These are phyloP conservation scores for Mangifera indica DNA, from an alignment of 345 rosid genomes.

Conservation along the genomic window DNA sequence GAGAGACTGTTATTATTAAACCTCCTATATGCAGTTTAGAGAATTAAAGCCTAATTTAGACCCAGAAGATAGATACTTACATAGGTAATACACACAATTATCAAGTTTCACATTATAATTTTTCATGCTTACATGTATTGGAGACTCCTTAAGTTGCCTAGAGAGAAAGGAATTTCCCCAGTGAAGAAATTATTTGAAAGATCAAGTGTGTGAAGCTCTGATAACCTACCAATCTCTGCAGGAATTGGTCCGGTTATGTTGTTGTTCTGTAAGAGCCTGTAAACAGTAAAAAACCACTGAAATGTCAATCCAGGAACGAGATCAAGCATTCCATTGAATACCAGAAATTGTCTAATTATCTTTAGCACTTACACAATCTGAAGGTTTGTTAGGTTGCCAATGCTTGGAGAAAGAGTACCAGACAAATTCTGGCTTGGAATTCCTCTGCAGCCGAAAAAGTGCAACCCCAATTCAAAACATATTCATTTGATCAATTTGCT, in stretches of 20 bases:
- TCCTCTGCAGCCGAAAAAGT: conserved; percentile 51
- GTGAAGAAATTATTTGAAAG: conserved; percentile 76
- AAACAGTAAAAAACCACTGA: not conserved
- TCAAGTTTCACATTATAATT: not conserved
- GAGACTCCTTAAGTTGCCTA: conserved; percentile 61
- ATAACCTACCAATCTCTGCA: conserved; percentile 66
- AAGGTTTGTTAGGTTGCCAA: conserved; percentile 83
- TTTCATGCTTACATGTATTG: conserved; percentile 73
- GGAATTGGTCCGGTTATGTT: conserved; percentile 91
- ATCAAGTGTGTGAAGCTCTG: conserved; percentile 83
- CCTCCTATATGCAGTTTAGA: conserved; percentile 54
- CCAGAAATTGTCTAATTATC: not conserved
- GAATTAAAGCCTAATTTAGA: conserved; percentile 7
- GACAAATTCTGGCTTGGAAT: conserved; percentile 87
- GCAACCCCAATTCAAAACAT: too few relatives aligned
- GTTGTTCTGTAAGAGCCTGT: conserved; percentile 81
- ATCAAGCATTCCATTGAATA: not conserved
- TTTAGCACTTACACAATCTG: conserved; percentile 62
- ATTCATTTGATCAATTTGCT: not conserved
- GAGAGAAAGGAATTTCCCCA: conserved; percentile 63
- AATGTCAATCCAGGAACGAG: not conserved
- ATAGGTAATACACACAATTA: not conserved
- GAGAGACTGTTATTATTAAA: conserved; percentile 87
- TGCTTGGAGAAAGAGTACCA: conserved; percentile 85
- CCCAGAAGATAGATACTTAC: not conserved